Conservation (phyloP, 2,329 filamentous ascomycete species). For the Aspergillus viridinutans region DNA sequence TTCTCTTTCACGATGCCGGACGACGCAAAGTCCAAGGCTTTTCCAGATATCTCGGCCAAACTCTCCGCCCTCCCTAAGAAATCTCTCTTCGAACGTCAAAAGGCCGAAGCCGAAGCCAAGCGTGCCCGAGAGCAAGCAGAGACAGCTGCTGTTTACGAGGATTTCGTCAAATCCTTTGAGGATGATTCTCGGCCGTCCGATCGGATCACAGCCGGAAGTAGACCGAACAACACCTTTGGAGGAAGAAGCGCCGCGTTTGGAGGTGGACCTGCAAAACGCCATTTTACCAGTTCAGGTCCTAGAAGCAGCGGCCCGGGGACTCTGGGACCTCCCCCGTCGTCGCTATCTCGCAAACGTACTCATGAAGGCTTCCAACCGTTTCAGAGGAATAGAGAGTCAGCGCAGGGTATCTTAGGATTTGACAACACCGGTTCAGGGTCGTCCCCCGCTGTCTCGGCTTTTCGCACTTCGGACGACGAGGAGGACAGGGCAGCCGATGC, state of each 20-base stretch:
- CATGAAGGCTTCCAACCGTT: slow-evolving; percentile 38
- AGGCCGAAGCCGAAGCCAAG: slow-evolving; percentile 85
- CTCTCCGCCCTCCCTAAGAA: slow-evolving; percentile 76
- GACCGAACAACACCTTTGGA: slow-evolving; percentile 22
- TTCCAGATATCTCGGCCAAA: slow-evolving; percentile 72
- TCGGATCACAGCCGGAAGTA: slow-evolving; percentile 19
- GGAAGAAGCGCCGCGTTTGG: slow-evolving; percentile 32
- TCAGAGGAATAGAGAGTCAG: slow-evolving; percentile 37
- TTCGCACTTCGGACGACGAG: slow-evolving; percentile 43
- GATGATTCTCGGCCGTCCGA: slow-evolving; percentile 33
- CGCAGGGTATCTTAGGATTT: slow-evolving; percentile 39
- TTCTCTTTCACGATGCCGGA: slow-evolving; percentile 32
- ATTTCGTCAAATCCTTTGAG: slow-evolving; percentile 72
- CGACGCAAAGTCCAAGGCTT: slow-evolving; percentile 42
- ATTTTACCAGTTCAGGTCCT: slow-evolving; percentile 51
- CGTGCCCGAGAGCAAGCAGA: slow-evolving; percentile 78
- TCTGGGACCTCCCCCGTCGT: slow-evolving; percentile 41
- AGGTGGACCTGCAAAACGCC: slow-evolving; percentile 53
- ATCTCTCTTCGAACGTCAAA: slow-evolving; percentile 82
- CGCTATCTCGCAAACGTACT: slow-evolving; percentile 42
- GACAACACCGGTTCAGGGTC: slow-evolving; percentile 26
- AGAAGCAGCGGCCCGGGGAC: slow-evolving; percentile 49
- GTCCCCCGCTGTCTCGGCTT: slow-evolving; percentile 33
- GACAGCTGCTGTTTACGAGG: slow-evolving; percentile 79
- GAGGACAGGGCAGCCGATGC: slow-evolving; percentile 38